A percentile compares a stretch with the other conserved stretches of the same genome.
phyloP scores from a whole-genome alignment of 2,329 filamentous ascomycete species.

The Sporothrix curviconia region DNA sequence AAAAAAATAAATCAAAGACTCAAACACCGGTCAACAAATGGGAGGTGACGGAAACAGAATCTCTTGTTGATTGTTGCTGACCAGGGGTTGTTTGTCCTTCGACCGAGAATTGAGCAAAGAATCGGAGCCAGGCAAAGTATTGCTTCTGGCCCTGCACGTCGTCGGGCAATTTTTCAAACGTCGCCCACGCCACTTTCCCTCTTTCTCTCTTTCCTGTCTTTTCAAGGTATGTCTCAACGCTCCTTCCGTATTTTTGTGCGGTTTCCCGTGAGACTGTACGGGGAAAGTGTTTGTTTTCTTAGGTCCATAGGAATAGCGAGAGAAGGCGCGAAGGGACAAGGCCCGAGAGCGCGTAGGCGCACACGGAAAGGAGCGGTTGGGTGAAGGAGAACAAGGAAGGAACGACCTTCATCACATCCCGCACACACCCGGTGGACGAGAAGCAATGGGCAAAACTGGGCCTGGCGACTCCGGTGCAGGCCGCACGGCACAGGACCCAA shows the following conservation, averaged over 20 bases:
- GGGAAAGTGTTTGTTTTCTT: background rate
- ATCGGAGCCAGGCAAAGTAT: too few species aligned
- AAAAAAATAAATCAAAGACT: too few species aligned
- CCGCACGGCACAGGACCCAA: slow-evolving; percentile 4
- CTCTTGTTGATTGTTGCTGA: too few species aligned
- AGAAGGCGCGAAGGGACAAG: background rate
- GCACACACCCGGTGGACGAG: background rate
- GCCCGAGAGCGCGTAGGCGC: background rate
- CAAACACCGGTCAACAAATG: too few species aligned
- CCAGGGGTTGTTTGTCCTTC: too few species aligned
- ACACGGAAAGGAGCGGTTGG: background rate
- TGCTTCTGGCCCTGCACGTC: too few species aligned
- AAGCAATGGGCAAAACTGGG: background rate
- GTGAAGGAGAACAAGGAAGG: too few species aligned
- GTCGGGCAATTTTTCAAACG: background rate
- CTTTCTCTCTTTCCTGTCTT: background rate
- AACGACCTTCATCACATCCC: background rate
- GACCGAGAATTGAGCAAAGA: too few species aligned
- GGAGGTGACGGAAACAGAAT: too few species aligned
- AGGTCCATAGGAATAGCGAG: background rate
- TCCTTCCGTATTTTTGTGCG: background rate
- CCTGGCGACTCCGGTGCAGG: background rate
- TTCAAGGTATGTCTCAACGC: too few species aligned
- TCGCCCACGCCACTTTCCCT: background rate
- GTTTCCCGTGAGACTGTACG: slow-evolving; percentile 5